phyloP scores from a whole-genome alignment of 257 asterid species.

The Osmanthus fragrans region DNA sequence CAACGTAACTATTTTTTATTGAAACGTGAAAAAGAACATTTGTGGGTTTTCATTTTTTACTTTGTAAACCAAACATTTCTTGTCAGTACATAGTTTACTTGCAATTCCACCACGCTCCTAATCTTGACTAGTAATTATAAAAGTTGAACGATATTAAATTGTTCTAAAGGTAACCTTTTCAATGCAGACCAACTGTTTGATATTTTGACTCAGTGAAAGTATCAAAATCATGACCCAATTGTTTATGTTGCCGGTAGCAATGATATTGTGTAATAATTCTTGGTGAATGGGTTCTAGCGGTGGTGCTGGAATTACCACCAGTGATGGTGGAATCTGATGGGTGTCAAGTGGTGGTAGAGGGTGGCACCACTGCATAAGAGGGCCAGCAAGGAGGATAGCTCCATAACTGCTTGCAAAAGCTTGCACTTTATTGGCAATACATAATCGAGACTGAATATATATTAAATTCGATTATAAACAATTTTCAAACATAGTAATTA shows the following conservation, averaged over 20 bases:
- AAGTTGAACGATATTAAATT: background rate
- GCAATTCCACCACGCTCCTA: background rate
- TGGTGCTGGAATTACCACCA: background rate
- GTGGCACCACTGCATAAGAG: conserved; percentile 18
- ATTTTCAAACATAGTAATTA: too few relatives aligned
- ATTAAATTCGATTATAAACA: too few relatives aligned
- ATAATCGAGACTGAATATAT: too few relatives aligned
- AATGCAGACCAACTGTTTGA: background rate
- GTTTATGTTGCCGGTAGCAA: background rate
- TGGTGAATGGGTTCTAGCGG: background rate
- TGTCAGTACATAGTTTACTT: background rate
- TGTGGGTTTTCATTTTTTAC: background rate
- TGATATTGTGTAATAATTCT: background rate
- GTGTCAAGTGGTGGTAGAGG: conserved; percentile 20
- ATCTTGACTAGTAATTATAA: background rate
- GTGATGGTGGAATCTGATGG: conserved; percentile 13
- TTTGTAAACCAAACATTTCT: background rate
- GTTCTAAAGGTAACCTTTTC: background rate
- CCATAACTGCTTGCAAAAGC: conserved; percentile 17
- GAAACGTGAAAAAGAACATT: too few relatives aligned
- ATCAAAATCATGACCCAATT: background rate
- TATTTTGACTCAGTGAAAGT: background rate
- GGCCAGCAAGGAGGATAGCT: conserved; percentile 12
- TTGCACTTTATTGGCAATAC: conserved; percentile 9
- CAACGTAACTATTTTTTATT: too few relatives aligned